These are phyloP conservation scores for Dillenia suffruticosa DNA, from an alignment of 164 flowering plant genomes.

Conservation along the genomic window DNA sequence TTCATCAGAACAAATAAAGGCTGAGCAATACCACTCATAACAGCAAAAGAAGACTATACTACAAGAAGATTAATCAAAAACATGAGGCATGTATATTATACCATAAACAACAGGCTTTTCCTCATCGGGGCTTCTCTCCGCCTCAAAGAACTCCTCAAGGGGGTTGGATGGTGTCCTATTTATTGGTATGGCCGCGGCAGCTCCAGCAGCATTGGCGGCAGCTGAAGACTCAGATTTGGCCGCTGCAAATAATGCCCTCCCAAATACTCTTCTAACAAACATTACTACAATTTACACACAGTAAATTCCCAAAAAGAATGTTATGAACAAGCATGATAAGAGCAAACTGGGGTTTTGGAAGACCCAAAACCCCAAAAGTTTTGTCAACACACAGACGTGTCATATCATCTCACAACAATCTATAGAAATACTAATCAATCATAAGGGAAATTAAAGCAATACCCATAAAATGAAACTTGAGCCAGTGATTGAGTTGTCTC, in stretches of 20 bases:
- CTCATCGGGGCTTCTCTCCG: constrained; percentile 56
- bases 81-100: constrained; percentile 13
- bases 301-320: no score
- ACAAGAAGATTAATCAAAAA: neutral
- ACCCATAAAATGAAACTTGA: no score
- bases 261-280: constrained; percentile 49
- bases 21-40: neutral
- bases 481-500: no score
- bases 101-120: constrained; percentile 82
- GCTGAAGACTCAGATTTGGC: constrained; percentile 53
- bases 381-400: no score
- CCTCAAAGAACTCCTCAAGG: constrained; percentile 81
- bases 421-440: no score
- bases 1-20: no score
- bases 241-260: constrained; percentile 51
- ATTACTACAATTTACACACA: constrained; percentile 8
- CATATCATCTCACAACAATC: no score
- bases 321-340: no score
- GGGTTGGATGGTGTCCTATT: constrained; percentile 44
- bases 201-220: constrained; percentile 7
- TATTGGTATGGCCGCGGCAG: constrained; percentile 38
- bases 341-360: no score
- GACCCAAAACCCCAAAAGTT: no score
- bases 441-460: no score
- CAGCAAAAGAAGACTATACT: neutral